Evolutionary conservation across 768 basidiomycete genomes (phyloP), one percentile per base, ranked within the genome.

Genomic region (Coprinopsis strossmayeri): DNA sequence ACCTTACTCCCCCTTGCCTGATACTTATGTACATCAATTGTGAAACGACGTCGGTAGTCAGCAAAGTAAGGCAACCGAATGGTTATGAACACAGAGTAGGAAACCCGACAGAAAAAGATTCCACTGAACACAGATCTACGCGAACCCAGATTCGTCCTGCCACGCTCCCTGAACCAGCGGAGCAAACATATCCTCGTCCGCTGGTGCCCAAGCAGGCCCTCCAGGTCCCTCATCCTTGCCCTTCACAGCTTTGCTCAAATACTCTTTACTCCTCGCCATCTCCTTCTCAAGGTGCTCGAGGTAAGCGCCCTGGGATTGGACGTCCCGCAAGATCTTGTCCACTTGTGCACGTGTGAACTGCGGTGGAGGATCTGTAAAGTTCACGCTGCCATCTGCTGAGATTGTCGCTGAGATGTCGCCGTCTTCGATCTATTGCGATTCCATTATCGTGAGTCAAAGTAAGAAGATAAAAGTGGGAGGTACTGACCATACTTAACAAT

Each of bases 341-440:
- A 90, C 74, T 46, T 87, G 77, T 7, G 66, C 69, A 52, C 78
- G 76, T 12, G 79, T 71, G 53, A 83, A 79, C 45, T 69, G 64
- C n/a, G 77, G 70, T 1, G 77, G 72, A 13, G 79, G 75, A 58
- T 84, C 82, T 15, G 77, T 75, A 63, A 91, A 90, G 0, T 82
- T 81, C 17, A 92, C 87, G 0, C 84, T 86, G 3, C 79, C 84
- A 45, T 79, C 72, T 1, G 76, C 73, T 1, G 82, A 79, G 27
- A 92, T 76, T 34, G 73, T 73, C 0, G 87, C 89, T 18, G 72
- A 74, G 53, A 92, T 82, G 52, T 88, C 84, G 48, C 70, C 72
- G 0, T 73, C 69, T 59, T 84, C 83, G 54, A 91, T 85, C 89
- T 90, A 54, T n/a, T n/a, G n/a, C n/a, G n/a, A n/a, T n/a, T n/a